These are phyloP conservation scores for Ceratopteris richardii DNA, from an alignment of 75 land plant species.

Conservation along the genomic window DNA sequence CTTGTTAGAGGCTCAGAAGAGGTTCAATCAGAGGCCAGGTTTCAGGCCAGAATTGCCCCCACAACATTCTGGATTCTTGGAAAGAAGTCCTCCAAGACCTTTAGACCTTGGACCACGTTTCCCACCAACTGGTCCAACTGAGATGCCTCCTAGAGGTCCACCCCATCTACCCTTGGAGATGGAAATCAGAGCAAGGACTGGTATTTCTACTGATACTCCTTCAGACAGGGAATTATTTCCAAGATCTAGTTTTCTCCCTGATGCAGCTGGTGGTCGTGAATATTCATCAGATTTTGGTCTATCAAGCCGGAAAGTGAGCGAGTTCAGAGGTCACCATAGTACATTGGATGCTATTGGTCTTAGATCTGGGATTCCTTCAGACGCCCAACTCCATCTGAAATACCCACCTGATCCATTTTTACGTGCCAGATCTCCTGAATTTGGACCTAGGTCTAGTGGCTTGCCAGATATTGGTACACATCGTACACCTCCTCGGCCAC, in stretches of 20 bases:
- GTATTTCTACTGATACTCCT: conserved; percentile 10
- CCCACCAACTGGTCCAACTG: conserved; percentile 3
- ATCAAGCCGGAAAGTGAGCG: not conserved
- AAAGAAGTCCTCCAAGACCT: conserved; percentile 10
- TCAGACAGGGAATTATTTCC: not conserved
- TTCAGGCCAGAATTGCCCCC: not conserved
- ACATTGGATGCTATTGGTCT: not conserved
- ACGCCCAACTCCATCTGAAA: not conserved
- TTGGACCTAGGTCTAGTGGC: conserved; percentile 1
- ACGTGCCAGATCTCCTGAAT: not conserved
- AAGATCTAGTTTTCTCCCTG: not conserved
- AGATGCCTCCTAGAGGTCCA: conserved; percentile 9
- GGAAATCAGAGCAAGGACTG: conserved; percentile 18
- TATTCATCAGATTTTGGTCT: conserved; percentile 1
- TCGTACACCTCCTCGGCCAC: conserved; percentile 1
- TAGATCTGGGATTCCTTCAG: not conserved
- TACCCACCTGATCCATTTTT: conserved; percentile 1
- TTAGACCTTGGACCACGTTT: conserved; percentile 22
- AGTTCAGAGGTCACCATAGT: not conserved
- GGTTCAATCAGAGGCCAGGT: not conserved
- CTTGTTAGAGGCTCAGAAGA: not conserved
- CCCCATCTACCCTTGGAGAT: conserved; percentile 7
- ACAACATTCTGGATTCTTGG: conserved; percentile 5
- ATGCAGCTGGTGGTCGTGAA: not conserved
- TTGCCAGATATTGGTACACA: not conserved